Percentiles rank a stretch among this genome's conserved stretches.
phyloP scores from a whole-genome alignment of 768 basidiomycete species.

The Collybia sordida region DNA sequence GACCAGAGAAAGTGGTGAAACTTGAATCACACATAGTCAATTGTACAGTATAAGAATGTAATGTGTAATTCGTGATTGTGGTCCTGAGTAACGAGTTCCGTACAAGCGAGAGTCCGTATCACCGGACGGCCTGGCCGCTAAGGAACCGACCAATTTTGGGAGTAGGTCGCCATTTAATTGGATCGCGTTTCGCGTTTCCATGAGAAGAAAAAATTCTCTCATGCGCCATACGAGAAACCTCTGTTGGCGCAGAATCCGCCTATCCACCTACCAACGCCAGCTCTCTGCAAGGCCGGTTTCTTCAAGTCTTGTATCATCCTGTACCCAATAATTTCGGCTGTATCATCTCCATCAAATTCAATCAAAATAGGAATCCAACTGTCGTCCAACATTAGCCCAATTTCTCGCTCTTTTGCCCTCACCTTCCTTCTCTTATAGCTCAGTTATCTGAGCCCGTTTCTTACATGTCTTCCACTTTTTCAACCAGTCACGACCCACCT shows the following conservation, averaged over 20 bases:
- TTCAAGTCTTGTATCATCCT: not conserved
- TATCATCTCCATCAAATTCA: conserved; percentile 10
- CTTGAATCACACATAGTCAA: no score
- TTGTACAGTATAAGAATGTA: no score
- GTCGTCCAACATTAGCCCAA: not conserved
- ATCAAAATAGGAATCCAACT: no score
- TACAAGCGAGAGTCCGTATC: no score
- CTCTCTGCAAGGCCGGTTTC: conserved; percentile 6
- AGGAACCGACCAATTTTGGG: no score
- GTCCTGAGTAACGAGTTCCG: no score
- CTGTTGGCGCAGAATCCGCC: no score
- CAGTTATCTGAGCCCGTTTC: not conserved
- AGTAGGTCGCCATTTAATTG: no score
- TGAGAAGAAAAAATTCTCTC: conserved; percentile 13
- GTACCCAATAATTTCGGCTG: conserved; percentile 6
- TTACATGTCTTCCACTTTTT: conserved; percentile 32
- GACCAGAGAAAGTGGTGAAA: no score
- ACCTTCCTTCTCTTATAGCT: no score
- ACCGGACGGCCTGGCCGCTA: no score
- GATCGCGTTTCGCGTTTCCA: conserved; percentile 8
- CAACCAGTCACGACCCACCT: conserved; percentile 29
- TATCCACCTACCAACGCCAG: not conserved
- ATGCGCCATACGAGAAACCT: conserved; percentile 11
- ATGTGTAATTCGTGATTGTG: no score
- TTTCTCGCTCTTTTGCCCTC: conserved; percentile 19